phyloP scores from a whole-genome alignment of 768 basidiomycete species.

The Auriscalpium vulgare region DNA sequence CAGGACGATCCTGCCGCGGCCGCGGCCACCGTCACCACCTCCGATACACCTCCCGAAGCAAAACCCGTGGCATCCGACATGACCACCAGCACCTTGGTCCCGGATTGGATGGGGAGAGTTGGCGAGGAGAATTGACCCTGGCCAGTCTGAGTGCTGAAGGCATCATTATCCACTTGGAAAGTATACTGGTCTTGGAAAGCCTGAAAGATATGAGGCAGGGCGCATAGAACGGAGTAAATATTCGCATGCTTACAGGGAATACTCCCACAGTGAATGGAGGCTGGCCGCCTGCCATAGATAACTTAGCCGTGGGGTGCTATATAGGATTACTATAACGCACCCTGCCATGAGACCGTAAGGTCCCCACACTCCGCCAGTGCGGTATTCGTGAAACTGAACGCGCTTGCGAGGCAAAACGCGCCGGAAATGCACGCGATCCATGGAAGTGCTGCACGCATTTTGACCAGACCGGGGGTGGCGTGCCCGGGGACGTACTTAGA shows the following conservation, averaged over 20 bases:
- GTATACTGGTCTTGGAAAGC: too few species aligned
- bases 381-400: constrained; percentile 38
- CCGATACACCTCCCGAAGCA: constrained; percentile 52
- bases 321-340: constrained; percentile 26
- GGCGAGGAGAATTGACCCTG: constrained; percentile 39
- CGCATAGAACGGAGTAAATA: not conserved
- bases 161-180: too few species aligned
- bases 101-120: too few species aligned
- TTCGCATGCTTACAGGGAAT: constrained; percentile 2
- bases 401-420: not conserved
- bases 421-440: not conserved
- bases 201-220: too few species aligned
- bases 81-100: constrained; percentile 33
- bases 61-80: constrained; percentile 73
- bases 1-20: constrained; percentile 38
- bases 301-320: not conserved
- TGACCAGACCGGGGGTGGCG: not conserved
- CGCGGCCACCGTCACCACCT: constrained; percentile 39
- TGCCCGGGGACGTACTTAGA: too few species aligned
- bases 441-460: not conserved
- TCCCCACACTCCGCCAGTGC: constrained; percentile 53
- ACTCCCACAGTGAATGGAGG: constrained; percentile 6
- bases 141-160: constrained; percentile 25
- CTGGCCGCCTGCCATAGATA: constrained; percentile 6
- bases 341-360: constrained; percentile 54